These are phyloP conservation scores for Roridomyces roridus DNA, from an alignment of 768 basidiomycete genomes.

Conservation along the genomic window DNA sequence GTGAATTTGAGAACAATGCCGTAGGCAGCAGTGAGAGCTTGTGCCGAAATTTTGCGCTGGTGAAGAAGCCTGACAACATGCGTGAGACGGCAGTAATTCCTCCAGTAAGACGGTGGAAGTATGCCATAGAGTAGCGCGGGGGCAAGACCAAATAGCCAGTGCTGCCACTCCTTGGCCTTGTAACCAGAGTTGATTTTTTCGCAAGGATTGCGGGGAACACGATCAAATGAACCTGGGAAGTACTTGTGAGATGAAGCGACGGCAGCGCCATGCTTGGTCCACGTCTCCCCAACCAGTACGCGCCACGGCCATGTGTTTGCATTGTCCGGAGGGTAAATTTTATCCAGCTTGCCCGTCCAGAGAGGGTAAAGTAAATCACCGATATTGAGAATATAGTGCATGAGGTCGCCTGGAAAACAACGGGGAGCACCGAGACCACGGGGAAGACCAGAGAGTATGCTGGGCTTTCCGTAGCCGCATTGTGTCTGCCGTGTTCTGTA, in stretches of 20 bases:
- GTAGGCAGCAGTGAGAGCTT: constrained; percentile 16
- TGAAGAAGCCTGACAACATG: constrained; percentile 26
- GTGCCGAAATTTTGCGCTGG: constrained; percentile 12
- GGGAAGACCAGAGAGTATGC: background rate
- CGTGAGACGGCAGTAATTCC: constrained; percentile 34
- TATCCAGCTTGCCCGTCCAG: background rate
- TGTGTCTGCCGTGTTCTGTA: background rate
- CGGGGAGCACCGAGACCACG: background rate
- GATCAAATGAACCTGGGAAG: constrained; percentile 2
- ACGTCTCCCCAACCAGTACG: background rate
- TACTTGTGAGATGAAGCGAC: background rate
- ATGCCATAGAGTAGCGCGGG: constrained; percentile 32
- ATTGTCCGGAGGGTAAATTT: background rate
- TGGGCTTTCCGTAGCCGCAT: background rate
- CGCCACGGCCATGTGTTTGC: constrained; percentile 1
- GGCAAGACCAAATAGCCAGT: constrained; percentile 19
- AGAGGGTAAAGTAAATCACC: background rate
- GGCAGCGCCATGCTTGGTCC: background rate
- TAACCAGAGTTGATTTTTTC: constrained; percentile 26
- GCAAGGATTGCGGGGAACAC: constrained; percentile 1
- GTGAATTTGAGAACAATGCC: constrained; percentile 27
- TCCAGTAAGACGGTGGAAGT: constrained; percentile 30
- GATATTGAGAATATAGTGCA: constrained; percentile 4
- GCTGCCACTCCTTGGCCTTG: constrained; percentile 23
- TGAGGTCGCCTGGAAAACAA: background rate